Evolutionary conservation across 2,329 filamentous ascomycete genomes (phyloP).

Genomic region (Claviceps maximensis): DNA sequence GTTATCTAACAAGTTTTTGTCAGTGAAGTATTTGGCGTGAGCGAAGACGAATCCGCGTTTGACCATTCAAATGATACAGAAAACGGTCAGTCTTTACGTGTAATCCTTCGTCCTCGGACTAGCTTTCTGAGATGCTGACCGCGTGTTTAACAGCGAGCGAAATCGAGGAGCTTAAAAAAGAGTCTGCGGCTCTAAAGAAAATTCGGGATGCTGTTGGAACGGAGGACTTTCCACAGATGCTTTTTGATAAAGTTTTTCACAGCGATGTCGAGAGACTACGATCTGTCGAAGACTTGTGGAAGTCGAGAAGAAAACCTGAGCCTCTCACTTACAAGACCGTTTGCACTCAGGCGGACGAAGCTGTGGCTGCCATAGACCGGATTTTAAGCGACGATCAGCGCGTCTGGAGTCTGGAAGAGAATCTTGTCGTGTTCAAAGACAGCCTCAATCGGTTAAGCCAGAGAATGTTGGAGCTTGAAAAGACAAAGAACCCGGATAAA

Average conservation of each 20-base stretch:
- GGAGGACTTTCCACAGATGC: conserved; percentile 57
- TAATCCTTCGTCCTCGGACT: not conserved
- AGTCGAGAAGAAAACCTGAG: conserved; percentile 60
- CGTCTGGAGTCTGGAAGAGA: conserved; percentile 72
- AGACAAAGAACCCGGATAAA: conserved; percentile 29
- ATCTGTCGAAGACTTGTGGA: conserved; percentile 96
- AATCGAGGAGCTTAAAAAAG: conserved; percentile 74
- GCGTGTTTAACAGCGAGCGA: conserved; percentile 42
- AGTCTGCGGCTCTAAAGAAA: conserved; percentile 69
- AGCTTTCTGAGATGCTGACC: not conserved
- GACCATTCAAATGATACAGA: conserved; percentile 71
- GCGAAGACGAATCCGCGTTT: conserved; percentile 72
- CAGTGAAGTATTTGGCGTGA: conserved; percentile 74
- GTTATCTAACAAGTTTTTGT: not conserved
- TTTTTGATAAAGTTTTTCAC: conserved; percentile 90
- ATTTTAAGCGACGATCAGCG: conserved; percentile 55
- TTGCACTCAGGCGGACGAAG: conserved; percentile 34
- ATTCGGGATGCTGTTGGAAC: conserved; percentile 75
- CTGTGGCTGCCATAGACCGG: conserved; percentile 38
- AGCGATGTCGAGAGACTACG: conserved; percentile 70
- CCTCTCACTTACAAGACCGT: conserved; percentile 57
- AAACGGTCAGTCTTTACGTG: conserved; percentile 41
- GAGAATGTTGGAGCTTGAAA: conserved; percentile 54
- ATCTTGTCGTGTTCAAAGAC: conserved; percentile 73
- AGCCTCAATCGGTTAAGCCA: conserved; percentile 66